Evolutionary conservation across 352 stramenopile genomes (phyloP), one percentile per base, ranked within the genome.

Genomic region (Globisporangium spiculum): DNA sequence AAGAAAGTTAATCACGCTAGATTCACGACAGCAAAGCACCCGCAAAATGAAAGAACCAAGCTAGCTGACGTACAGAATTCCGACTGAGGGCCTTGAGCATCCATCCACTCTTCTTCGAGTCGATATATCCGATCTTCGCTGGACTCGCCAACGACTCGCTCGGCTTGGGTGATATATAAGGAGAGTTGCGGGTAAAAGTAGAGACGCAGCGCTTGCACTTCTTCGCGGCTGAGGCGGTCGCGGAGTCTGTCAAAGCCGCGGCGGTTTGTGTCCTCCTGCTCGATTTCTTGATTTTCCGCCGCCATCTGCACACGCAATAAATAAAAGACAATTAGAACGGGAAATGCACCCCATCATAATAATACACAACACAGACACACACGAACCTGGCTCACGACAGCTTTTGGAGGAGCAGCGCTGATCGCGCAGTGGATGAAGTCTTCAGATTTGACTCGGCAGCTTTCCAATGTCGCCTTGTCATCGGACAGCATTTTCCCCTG

Each of bases 361-460:
- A 36, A 36, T 9, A 60, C 46, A 30, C 57, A 60, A 3, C n/a
- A 60, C 1, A 26, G 14, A 18, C 22, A 46, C 41, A 9, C n/a
- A 34, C 65, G 66, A 44, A 93, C 83, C 78, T 96, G 86, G 38
- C 86, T 90, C 32, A 93, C 82, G 9, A 94, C 73, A 3, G 83
- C 72, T 65, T 96, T 96, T 1, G 88, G 85, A 8, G 86, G 86
- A 50, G 80, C 84, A 4, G 85, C 80, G 57, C 86, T 96, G 58
- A 96, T 93, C 20, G 88, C 88, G 65, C 88, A 96, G 71, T 96
- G 88, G 56, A 96, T 86, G 54, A 96, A 96, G 67, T 96, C 88
- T 24, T 93, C 82, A 24, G 75, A 80, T 66, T 92, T 93, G 64
- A 96, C 75, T 60, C 88, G 90, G 76, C 75, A 94, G 72, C 73